Evolutionary conservation across 345 rosid species (phyloP), one percentile per base, ranked within the genome.

Genomic region (Firmiana major): DNA sequence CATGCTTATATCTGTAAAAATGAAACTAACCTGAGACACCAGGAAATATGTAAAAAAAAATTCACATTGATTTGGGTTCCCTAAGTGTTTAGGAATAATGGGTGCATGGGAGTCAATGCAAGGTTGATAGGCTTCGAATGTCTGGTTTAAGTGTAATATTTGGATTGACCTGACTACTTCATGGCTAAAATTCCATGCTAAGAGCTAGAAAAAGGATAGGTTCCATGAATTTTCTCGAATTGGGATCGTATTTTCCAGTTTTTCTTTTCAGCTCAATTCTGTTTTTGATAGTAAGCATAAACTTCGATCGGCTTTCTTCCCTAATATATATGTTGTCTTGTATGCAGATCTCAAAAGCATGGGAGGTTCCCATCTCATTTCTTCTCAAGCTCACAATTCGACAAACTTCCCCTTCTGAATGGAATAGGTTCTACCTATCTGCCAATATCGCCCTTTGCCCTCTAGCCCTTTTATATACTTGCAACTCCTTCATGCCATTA

Each of bases 361-460:
- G 97, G 99, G 90, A 91, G 74, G 78, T 84, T 81, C 98, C 99
- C 13, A 87, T 96, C 66, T 64, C 87, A 38, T 74, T 90, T 79
- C 68, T 89, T 80, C 85, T 96, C 71, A 87, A 81, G 85, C 90
- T 92, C 74, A 93, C 99, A 4, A 93, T 96, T 68, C 99, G 95
- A 2, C 90, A 88, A 82, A 82, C 90, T 59, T 83, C 93, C 73
- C 95, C 97, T 76, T 82, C 89, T 16, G 86, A 91, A 73, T 92
- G 99, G 98, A 93, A 83, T 85, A 77, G 97, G 81, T 86, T 89
- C 77, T 89, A 91, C 78, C 49, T 80, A 16, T 91, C 98, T 55
- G 94, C 93, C 66, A 96, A 96, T 81, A 89, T 92, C 54, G 85
- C 86, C 57, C 86, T 89, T 82, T 93, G 98, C 86, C 99, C 98